Percentiles rank a stretch among this genome's conserved stretches.
Evolutionary conservation across 1,284 basidiomycete species (phyloP).

Genomic region (Somion occarium): DNA sequence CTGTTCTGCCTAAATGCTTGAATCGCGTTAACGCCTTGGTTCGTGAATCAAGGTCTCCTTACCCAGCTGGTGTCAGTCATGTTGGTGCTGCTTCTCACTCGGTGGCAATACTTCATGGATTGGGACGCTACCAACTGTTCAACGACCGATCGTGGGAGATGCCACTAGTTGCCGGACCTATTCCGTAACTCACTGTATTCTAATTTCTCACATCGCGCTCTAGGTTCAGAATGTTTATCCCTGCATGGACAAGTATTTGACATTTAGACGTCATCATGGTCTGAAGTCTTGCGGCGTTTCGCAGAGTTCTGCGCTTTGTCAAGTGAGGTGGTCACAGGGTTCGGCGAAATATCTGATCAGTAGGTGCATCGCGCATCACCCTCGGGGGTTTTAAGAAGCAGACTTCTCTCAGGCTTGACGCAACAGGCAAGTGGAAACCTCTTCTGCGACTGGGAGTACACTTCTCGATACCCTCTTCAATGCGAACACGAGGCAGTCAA

Average conservation of each 20-base stretch:
- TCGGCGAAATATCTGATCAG: constrained; percentile 3
- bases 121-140: not conserved
- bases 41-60: no score
- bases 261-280: constrained; percentile 1
- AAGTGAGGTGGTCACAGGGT: not conserved
- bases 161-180: not conserved
- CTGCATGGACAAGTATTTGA: not conserved
- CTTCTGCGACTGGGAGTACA: not conserved
- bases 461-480: not conserved
- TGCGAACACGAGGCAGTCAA: not conserved
- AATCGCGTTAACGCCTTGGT: no score
- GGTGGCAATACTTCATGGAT: not conserved
- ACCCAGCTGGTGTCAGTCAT: no score
- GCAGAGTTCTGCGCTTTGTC: not conserved
- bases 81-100: not conserved
- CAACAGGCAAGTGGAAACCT: not conserved
- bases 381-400: constrained; percentile 4
- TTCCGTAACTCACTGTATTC: not conserved
- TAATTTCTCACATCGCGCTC: not conserved
- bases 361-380: constrained; percentile 2
- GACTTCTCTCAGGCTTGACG: not conserved
- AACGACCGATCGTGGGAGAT: not conserved
- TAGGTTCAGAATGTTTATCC: not conserved
- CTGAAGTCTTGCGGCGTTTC: not conserved
- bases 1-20: no score